Conservation (phyloP, 257 asterid genomes). For the Fraxinus quadrangulata region DNA sequence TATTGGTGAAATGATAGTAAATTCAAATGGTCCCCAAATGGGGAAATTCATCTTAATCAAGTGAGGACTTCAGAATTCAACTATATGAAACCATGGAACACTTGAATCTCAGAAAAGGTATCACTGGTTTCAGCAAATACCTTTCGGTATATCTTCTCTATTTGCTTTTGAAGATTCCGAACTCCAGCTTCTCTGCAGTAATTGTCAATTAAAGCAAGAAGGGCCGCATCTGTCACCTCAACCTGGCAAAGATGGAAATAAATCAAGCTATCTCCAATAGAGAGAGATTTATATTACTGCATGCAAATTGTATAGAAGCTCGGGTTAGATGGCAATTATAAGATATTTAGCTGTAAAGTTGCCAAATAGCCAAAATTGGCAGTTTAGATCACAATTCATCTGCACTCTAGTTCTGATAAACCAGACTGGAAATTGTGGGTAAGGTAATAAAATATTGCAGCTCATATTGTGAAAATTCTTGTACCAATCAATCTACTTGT, state of each 20-base stretch:
- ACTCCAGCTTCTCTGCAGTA: constrained; percentile 99
- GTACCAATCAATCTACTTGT: not conserved
- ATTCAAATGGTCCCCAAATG: not conserved
- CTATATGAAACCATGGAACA: constrained; percentile 11
- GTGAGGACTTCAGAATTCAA: not conserved
- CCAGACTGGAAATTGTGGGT: not conserved
- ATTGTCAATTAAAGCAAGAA: constrained; percentile 85
- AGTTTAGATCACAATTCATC: not conserved
- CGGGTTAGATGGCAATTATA: not conserved
- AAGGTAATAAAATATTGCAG: not conserved
- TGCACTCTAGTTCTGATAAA: not conserved
- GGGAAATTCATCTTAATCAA: constrained; percentile 11
- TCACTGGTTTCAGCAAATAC: constrained; percentile 31
- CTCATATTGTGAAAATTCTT: not conserved
- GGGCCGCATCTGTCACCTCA: constrained; percentile 88
- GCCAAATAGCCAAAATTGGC: not conserved
- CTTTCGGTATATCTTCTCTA: constrained; percentile 97
- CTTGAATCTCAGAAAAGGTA: not conserved
- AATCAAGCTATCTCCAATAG: constrained; percentile 20
- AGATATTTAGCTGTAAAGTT: not conserved
- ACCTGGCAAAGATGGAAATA: constrained; percentile 54
- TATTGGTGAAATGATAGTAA: constrained; percentile 9
- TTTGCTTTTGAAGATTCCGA: constrained; percentile 98
- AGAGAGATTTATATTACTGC: not conserved
- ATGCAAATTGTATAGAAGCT: not conserved